These are phyloP conservation scores for Eucalyptus microcorys DNA, from an alignment of 345 rosid species.

Conservation along the genomic window DNA sequence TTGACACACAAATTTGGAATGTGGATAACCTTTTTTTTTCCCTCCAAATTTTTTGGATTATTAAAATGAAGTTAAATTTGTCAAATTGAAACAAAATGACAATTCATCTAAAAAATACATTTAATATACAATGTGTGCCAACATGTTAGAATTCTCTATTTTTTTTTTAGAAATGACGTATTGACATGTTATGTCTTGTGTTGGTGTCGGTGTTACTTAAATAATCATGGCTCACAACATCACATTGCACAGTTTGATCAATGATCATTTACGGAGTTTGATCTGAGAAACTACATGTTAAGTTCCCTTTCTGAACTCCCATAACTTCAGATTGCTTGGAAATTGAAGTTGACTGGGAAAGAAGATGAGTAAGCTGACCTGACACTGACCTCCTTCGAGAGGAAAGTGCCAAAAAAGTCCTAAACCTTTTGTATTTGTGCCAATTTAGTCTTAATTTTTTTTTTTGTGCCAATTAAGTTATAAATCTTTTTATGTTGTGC, in stretches of 20 bases:
- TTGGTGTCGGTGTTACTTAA: too few relatives aligned
- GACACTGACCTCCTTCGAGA: neutral
- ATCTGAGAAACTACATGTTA: neutral
- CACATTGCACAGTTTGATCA: neutral
- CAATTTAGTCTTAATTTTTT: too few relatives aligned
- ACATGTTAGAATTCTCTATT: fast-evolving
- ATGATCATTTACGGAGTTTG: neutral
- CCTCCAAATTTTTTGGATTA: too few relatives aligned
- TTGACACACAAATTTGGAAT: fast-evolving
- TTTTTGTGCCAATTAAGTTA: too few relatives aligned
- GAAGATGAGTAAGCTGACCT: neutral
- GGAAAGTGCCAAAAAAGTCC: too few relatives aligned
- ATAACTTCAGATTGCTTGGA: neutral
- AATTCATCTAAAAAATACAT: too few relatives aligned
- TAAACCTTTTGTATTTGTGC: too few relatives aligned
- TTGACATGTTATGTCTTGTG: fast-evolving
- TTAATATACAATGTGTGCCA: fast-evolving
- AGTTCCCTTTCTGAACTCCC: neutral
- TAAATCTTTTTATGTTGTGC: too few relatives aligned
- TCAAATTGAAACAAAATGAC: too few relatives aligned
- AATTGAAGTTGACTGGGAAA: neutral
- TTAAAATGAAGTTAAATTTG: too few relatives aligned
- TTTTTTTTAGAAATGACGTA: too few relatives aligned
- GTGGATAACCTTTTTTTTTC: too few relatives aligned
- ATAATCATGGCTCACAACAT: neutral